phyloP scores from a whole-genome alignment of 345 rosid species.

The Sisymbrium irio region DNA sequence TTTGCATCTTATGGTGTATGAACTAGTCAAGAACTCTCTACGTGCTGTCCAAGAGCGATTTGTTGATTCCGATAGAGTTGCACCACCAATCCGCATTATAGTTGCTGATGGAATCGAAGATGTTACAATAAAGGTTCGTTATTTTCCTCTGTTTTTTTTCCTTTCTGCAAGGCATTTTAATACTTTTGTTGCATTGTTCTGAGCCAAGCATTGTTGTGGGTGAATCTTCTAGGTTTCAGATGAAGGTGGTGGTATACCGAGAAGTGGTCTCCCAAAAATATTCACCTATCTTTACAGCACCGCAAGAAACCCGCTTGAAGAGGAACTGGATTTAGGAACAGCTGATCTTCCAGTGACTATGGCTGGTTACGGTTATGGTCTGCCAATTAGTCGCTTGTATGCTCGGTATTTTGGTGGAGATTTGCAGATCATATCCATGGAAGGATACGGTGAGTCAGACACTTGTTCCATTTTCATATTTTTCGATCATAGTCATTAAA shows the following conservation, averaged over 20 bases:
- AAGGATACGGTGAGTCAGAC: conserved; percentile 88
- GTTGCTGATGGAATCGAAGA: conserved; percentile 98
- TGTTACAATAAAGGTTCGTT: conserved; percentile 79
- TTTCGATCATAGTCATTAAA: conserved; percentile 68
- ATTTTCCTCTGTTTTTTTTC: background rate
- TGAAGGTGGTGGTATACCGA: conserved; percentile 96
- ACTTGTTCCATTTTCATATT: conserved; percentile 18
- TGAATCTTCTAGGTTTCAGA: conserved; percentile 65
- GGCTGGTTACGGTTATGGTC: conserved; percentile 98
- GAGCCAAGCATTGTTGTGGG: conserved; percentile 17
- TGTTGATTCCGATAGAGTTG: conserved; percentile 73
- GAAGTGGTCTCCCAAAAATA: conserved; percentile 96
- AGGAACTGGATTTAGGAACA: conserved; percentile 53
- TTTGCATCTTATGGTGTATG: conserved; percentile 93
- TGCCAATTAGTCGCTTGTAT: conserved; percentile 93
- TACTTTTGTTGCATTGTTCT: background rate
- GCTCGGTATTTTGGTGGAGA: conserved; percentile 98
- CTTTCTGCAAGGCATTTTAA: background rate
- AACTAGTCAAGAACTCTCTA: conserved; percentile 91
- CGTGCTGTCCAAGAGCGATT: conserved; percentile 90
- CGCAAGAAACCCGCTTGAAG: conserved; percentile 84
- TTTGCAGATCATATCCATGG: conserved; percentile 93
- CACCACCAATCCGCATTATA: conserved; percentile 74
- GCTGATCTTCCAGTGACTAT: conserved; percentile 66
- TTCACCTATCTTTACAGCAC: conserved; percentile 97